Evolutionary conservation across 306 rosid species (phyloP).

Genomic region (Quercus wislizeni): DNA sequence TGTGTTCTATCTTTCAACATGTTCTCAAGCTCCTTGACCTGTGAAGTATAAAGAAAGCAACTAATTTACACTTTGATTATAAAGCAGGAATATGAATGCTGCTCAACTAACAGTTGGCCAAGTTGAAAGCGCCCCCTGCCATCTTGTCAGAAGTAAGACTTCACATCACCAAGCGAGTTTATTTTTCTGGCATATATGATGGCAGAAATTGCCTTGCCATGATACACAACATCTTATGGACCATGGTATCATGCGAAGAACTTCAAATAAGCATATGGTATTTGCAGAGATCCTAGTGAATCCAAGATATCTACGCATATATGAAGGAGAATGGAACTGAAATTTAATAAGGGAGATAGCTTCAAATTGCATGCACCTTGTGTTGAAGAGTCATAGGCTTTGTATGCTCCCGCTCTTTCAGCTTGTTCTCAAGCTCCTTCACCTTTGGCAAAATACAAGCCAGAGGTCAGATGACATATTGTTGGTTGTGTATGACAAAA

Average conservation of each 20-base stretch:
- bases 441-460: constrained; percentile 39
- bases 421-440: constrained; percentile 67
- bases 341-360: background rate
- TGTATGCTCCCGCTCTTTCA: constrained; percentile 39
- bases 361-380: constrained; percentile 14
- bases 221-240: background rate
- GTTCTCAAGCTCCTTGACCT: constrained; percentile 23
- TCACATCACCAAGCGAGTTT: background rate
- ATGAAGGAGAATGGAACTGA: background rate
- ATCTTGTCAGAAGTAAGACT: background rate
- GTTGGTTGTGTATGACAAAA: background rate
- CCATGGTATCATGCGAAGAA: background rate
- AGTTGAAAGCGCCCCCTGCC: background rate
- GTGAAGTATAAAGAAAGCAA: background rate
- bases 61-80: background rate
- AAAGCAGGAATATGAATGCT: background rate
- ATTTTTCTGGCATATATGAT: background rate
- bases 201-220: background rate
- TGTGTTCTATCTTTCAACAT: constrained; percentile 30
- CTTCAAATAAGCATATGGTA: background rate
- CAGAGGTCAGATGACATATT: constrained; percentile 6
- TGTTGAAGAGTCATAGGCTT: constrained; percentile 19
- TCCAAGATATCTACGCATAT: background rate
- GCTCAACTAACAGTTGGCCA: background rate
- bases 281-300: background rate